Percentiles rank a stretch among this genome's conserved stretches.
These are phyloP conservation scores for Colletotrichum spaethianum DNA, from an alignment of 2,329 filamentous ascomycete genomes.

Conservation along the genomic window DNA sequence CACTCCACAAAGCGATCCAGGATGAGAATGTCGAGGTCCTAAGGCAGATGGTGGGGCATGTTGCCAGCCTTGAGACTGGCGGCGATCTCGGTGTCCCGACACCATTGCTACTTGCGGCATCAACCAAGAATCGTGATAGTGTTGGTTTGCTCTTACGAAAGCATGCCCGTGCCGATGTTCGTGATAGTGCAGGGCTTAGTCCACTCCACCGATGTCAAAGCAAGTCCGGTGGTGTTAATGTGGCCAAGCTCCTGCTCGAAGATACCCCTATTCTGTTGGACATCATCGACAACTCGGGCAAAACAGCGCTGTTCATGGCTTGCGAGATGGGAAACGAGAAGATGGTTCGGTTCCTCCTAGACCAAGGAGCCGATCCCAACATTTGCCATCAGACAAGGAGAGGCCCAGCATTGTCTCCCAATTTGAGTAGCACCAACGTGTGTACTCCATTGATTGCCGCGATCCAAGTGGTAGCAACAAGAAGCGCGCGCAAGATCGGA, in stretches of 20 bases:
- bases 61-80: slow-evolving; percentile 44
- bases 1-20: slow-evolving; percentile 46
- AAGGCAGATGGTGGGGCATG: slow-evolving; percentile 45
- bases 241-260: slow-evolving; percentile 46
- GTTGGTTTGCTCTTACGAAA: slow-evolving; percentile 47
- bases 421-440: slow-evolving; percentile 18
- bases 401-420: neutral
- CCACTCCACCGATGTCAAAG: slow-evolving; percentile 49
- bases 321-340: slow-evolving; percentile 48
- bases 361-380: slow-evolving; percentile 45
- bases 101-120: slow-evolving; percentile 50
- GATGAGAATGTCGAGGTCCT: slow-evolving; percentile 46
- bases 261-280: slow-evolving; percentile 42
- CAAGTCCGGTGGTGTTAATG: slow-evolving; percentile 43
- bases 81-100: slow-evolving; percentile 44
- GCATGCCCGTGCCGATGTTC: slow-evolving; percentile 45
- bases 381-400: slow-evolving; percentile 42
- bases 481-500: slow-evolving; percentile 43
- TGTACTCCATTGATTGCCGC: slow-evolving; percentile 47
- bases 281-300: slow-evolving; percentile 44
- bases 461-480: slow-evolving; percentile 45
- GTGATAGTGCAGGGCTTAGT: slow-evolving; percentile 45
- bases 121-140: slow-evolving; percentile 47
- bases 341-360: slow-evolving; percentile 47
- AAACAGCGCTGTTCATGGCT: slow-evolving; percentile 49